Evolutionary conservation across 1,284 basidiomycete genomes (phyloP).

Genomic region (Leccinum ponderosum): DNA sequence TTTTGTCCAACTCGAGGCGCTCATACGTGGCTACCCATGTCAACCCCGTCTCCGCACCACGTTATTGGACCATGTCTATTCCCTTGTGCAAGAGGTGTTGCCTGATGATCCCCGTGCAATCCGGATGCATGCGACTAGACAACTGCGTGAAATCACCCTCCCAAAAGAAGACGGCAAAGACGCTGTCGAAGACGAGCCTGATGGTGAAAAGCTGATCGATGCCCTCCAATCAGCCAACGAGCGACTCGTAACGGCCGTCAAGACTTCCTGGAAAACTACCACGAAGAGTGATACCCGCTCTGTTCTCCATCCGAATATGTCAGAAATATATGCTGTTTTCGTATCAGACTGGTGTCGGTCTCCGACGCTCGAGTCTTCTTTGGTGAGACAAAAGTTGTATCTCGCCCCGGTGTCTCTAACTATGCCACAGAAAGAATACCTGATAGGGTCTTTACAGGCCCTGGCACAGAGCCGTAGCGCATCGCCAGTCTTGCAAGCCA

Average conservation of each 20-base stretch:
- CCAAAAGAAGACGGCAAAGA: slow-evolving; percentile 11
- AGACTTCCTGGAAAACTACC: slow-evolving; percentile 10
- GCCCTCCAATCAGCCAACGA: slow-evolving; percentile 60
- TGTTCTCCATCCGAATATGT: slow-evolving; percentile 36
- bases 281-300: slow-evolving; percentile 7
- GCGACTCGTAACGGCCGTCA: slow-evolving; percentile 42
- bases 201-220: slow-evolving; percentile 53
- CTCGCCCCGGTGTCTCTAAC: not conserved
- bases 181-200: slow-evolving; percentile 9
- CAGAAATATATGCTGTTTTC: slow-evolving; percentile 55
- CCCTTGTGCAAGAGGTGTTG: slow-evolving; percentile 44
- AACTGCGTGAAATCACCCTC: slow-evolving; percentile 31
- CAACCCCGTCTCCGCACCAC: slow-evolving; percentile 44
- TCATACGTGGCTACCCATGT: slow-evolving; percentile 58
- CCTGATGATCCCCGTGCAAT: slow-evolving; percentile 52
- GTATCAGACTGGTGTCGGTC: slow-evolving; percentile 54
- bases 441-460: slow-evolving; percentile 50
- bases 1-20: slow-evolving; percentile 54
- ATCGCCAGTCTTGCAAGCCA: slow-evolving; percentile 43
- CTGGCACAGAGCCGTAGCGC: slow-evolving; percentile 39
- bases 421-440: slow-evolving; percentile 47
- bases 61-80: slow-evolving; percentile 59
- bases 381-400: slow-evolving; percentile 46
- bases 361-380: slow-evolving; percentile 45
- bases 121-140: slow-evolving; percentile 51